Base-by-base conservation (phyloP, 2,329 filamentous ascomycete species). In the Thielaviopsis punctulata region DNA sequence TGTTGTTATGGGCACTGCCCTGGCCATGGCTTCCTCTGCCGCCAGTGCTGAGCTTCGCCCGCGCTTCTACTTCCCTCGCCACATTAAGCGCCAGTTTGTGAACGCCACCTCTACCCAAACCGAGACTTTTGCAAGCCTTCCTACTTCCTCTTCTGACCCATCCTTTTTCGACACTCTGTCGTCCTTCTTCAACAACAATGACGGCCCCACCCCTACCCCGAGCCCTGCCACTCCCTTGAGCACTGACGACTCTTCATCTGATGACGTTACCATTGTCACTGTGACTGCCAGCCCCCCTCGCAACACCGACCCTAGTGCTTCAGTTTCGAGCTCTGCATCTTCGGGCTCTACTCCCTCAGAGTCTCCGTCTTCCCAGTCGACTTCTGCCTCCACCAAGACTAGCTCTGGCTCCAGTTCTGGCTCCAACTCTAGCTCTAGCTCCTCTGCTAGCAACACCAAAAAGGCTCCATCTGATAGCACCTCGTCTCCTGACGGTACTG, bases 11-110 rank as follows among this genome's bases (percentile, higher is more conserved):
- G 69, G 70, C 58, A 70, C 71, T 63, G 69, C 70, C 19, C 59
- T 76, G 59, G 70, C 69, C 57, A 63, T 73, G 56, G 68, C 71
- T 55, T 66, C 71, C 30, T 66, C 70, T 3, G 60, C 67, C n/a
- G 68, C 65, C 52, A 64, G 64, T 57, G 72, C 70, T 21, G 66
- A 71, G 52, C 58, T 62, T 36, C 65, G 66, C 56, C 74, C 75
- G 18, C 71, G 68, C 60, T 75, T 77, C 59, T 79, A 78, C 62
- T 79, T 73, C 56, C 76, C 76, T 12, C 68, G 72, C 52, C 68
- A 76, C 44, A 66, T 79, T 59, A 78, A 73, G 64, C 69, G 75
- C 52, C 66, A 73, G 54, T 66, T 70, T 51, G 59, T 59, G 55
- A 74, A 75, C 59, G 62, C 61, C 13, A 71, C 69, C n/a, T 60